These are phyloP conservation scores for Diutina sp. DNA, from an alignment of 1,139 yeast species.

Conservation along the genomic window DNA sequence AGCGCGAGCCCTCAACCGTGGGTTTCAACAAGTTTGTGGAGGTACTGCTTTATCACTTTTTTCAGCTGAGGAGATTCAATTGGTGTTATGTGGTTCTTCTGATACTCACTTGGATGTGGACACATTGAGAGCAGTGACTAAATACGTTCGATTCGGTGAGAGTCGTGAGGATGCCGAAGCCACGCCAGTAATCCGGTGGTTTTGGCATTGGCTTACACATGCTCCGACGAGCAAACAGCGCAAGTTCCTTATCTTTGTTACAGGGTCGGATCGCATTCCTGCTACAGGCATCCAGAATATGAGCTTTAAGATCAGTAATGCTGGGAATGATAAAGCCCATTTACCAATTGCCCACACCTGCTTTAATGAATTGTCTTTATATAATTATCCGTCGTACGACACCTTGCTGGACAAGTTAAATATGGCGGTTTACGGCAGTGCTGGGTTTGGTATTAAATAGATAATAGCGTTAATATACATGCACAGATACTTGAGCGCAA, in stretches of 20 bases:
- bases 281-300: constrained; percentile 80
- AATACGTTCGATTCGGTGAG: constrained; percentile 25
- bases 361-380: constrained; percentile 76
- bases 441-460: constrained; percentile 74
- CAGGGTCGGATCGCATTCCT: constrained; percentile 87
- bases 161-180: constrained; percentile 12
- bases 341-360: constrained; percentile 89
- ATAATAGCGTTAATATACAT: too few relatives aligned
- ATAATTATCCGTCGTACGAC: constrained; percentile 43
- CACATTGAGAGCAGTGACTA: constrained; percentile 57
- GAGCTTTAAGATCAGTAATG: constrained; percentile 45
- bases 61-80: constrained; percentile 68
- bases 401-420: constrained; percentile 43
- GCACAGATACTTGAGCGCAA: not conserved
- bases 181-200: constrained; percentile 49
- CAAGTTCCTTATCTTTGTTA: constrained; percentile 59
- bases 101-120: constrained; percentile 54
- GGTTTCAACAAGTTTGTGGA: constrained; percentile 66
- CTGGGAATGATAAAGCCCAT: constrained; percentile 36
- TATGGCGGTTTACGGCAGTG: constrained; percentile 62
- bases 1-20: constrained; percentile 46
- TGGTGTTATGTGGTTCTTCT: constrained; percentile 67
- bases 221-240: constrained; percentile 40
- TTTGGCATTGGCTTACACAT: constrained; percentile 60
- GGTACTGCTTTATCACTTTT: constrained; percentile 73